Evolutionary conservation across 2,329 filamentous ascomycete species (phyloP).

Genomic region (Pleurostoma richardsiae): DNA sequence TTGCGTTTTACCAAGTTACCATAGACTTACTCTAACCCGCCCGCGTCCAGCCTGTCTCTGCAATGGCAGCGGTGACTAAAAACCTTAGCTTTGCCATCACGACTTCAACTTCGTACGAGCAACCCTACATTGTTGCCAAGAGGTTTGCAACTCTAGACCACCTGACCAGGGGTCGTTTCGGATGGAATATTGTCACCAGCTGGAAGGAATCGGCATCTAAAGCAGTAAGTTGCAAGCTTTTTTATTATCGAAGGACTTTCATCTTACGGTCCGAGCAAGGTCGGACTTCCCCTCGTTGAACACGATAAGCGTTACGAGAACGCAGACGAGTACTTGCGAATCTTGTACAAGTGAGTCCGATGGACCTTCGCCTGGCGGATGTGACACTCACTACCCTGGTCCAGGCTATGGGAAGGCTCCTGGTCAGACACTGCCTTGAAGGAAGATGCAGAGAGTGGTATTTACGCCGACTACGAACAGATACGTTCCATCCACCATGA

Average conservation of each 20-base stretch:
- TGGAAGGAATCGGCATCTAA: background rate
- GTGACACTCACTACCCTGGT: background rate
- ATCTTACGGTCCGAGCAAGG: background rate
- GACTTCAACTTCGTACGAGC: background rate
- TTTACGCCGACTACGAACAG: background rate
- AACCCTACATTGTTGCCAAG: background rate
- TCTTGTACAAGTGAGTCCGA: background rate
- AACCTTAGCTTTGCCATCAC: background rate
- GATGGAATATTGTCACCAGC: background rate
- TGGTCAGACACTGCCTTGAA: background rate
- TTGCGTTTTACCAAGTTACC: slow-evolving; percentile 2
- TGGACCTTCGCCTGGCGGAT: background rate
- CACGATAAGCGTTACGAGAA: slow-evolving; percentile 1
- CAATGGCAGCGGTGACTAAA: background rate
- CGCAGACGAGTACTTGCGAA: background rate
- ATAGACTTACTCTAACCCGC: background rate
- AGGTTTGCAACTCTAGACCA: background rate
- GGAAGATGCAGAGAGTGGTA: background rate
- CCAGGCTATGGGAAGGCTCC: background rate
- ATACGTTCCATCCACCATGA: background rate
- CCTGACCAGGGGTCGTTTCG: background rate
- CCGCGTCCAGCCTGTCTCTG: background rate
- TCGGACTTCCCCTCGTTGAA: background rate
- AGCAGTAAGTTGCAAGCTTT: background rate
- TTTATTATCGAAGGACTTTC: background rate